Evolutionary conservation across 495 filamentous ascomycete genomes (phyloP).

Genomic region (Parathielavia appendiculata): DNA sequence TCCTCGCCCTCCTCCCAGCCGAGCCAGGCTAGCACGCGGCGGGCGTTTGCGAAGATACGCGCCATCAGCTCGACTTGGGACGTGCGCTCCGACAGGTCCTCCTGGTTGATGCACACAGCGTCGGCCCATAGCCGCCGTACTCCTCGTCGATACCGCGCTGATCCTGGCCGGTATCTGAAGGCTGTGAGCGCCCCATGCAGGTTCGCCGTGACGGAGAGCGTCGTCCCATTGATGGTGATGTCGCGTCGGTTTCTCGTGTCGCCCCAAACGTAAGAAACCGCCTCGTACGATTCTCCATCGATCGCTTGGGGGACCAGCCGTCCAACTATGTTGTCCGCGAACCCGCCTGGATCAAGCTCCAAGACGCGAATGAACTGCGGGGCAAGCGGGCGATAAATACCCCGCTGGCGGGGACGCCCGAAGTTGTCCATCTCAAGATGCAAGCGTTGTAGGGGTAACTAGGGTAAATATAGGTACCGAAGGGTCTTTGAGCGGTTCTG

Average conservation of each 20-base stretch:
- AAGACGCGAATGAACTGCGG: slow-evolving; percentile 16
- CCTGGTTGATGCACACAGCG: slow-evolving; percentile 7
- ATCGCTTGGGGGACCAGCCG: slow-evolving; percentile 17
- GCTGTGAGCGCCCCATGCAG: slow-evolving; percentile 20
- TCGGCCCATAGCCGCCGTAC: neutral
- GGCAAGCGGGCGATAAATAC: slow-evolving; percentile 6
- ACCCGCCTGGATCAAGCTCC: slow-evolving; percentile 17
- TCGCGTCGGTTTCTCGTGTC: slow-evolving; percentile 1
- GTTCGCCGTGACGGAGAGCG: slow-evolving; percentile 23
- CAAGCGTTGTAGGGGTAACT: no score
- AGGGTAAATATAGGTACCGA: no score
- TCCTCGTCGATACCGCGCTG: neutral
- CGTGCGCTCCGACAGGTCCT: slow-evolving; percentile 26
- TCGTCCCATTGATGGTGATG: slow-evolving; percentile 20
- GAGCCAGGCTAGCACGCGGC: slow-evolving; percentile 26
- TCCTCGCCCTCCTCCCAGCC: slow-evolving; percentile 24
- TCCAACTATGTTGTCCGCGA: slow-evolving; percentile 12
- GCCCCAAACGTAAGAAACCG: slow-evolving; percentile 38
- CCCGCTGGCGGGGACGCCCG: no score
- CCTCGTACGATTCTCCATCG: slow-evolving; percentile 26
- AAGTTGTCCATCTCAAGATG: no score
- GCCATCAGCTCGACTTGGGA: slow-evolving; percentile 37
- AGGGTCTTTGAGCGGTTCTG: no score
- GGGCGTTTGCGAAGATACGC: slow-evolving; percentile 28
- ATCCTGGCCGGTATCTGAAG: slow-evolving; percentile 8